A percentile compares a stretch with the other conserved stretches of the same genome.
These are phyloP conservation scores for Xylariomycetidae sp. DNA, from an alignment of 2,329 filamentous ascomycete species.

Conservation along the genomic window DNA sequence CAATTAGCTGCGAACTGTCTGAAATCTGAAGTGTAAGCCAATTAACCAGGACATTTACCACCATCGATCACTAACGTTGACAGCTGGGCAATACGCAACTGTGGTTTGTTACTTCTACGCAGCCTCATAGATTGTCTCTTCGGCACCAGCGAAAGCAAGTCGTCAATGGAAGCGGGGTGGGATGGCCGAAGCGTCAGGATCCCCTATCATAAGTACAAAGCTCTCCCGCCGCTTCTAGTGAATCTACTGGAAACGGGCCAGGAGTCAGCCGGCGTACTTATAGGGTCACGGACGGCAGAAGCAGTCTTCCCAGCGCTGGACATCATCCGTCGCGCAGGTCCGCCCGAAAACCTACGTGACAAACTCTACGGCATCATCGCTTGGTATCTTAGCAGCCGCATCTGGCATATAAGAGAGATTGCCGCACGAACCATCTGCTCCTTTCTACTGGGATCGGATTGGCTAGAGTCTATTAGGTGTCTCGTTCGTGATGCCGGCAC, in stretches of 20 bases:
- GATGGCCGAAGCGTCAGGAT: slow-evolving; percentile 61
- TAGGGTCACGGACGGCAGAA: slow-evolving; percentile 49
- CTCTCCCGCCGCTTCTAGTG: slow-evolving; percentile 59
- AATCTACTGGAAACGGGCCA: slow-evolving; percentile 54
- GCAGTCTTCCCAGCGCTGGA: slow-evolving; percentile 81
- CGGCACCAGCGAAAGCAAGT: slow-evolving; percentile 69
- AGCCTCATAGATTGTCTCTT: slow-evolving; percentile 77
- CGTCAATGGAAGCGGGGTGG: slow-evolving; percentile 56
- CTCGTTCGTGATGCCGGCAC: slow-evolving; percentile 30
- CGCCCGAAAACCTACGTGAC: slow-evolving; percentile 52
- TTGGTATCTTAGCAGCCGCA: slow-evolving; percentile 60
- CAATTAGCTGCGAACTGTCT: slow-evolving; percentile 77
- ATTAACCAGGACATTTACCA: too few species aligned
- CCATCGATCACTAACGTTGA: slow-evolving; percentile 14
- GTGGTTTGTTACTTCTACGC: slow-evolving; percentile 81
- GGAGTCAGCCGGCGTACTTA: slow-evolving; percentile 27
- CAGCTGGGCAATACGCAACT: slow-evolving; percentile 93
- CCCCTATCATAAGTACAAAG: slow-evolving; percentile 65
- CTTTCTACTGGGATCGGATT: slow-evolving; percentile 49
- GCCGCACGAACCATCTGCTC: slow-evolving; percentile 69
- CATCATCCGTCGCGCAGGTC: slow-evolving; percentile 67
- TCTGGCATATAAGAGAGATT: slow-evolving; percentile 81
- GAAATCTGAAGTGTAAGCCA: slow-evolving; percentile 66
- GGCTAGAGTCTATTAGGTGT: slow-evolving; percentile 37
- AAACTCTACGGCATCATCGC: slow-evolving; percentile 56